phyloP scores from a whole-genome alignment of 2,329 filamentous ascomycete species.

The Alternaria incomplexa region DNA sequence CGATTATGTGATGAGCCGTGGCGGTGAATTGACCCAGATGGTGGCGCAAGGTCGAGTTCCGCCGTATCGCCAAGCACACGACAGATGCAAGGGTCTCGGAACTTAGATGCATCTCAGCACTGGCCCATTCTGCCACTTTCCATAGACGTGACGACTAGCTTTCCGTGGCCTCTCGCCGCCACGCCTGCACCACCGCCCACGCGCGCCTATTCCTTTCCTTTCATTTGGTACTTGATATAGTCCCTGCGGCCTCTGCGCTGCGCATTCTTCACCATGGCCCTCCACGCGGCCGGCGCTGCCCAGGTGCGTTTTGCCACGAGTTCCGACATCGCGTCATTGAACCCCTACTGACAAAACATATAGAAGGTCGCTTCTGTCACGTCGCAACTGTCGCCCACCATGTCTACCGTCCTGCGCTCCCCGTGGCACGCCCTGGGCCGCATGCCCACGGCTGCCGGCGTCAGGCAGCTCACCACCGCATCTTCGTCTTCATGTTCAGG shows the following conservation, averaged over 20 bases:
- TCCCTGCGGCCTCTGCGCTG: constrained; percentile 41
- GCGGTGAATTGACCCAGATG: not conserved
- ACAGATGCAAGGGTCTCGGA: constrained; percentile 10
- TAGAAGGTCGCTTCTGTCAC: constrained; percentile 54
- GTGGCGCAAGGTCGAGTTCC: not conserved
- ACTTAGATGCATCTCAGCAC: constrained; percentile 20
- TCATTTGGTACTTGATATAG: constrained; percentile 23
- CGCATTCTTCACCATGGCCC: constrained; percentile 54
- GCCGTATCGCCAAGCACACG: constrained; percentile 17
- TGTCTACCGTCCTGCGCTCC: constrained; percentile 45
- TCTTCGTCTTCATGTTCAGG: constrained; percentile 23
- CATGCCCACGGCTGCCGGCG: constrained; percentile 25
- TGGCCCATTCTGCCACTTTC: constrained; percentile 34
- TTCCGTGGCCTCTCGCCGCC: constrained; percentile 22
- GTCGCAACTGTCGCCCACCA: constrained; percentile 49
- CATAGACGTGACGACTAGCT: constrained; percentile 14
- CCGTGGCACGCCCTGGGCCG: constrained; percentile 42
- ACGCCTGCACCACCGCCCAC: constrained; percentile 21
- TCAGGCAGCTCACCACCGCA: constrained; percentile 27
- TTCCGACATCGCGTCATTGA: constrained; percentile 24
- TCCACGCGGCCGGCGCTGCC: constrained; percentile 56
- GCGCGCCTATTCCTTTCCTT: constrained; percentile 24
- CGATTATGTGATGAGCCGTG: not conserved
- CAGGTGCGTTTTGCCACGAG: constrained; percentile 53
- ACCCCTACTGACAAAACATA: constrained; percentile 25